phyloP scores from a whole-genome alignment of 345 rosid species.

The Lumnitzera littorea region DNA sequence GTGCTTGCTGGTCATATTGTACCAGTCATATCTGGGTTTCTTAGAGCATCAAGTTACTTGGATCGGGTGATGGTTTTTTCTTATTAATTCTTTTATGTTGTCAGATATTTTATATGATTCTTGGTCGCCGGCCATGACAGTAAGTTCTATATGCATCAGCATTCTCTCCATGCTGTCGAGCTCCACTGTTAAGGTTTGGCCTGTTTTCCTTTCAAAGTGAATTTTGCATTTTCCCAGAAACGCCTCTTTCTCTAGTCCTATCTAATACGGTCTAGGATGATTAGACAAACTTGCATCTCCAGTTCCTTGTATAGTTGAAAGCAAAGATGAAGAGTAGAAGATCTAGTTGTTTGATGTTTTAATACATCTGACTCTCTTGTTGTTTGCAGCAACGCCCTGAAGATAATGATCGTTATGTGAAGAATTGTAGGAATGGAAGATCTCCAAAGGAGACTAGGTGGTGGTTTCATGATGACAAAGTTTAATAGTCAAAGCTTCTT shows the following conservation, averaged over 20 bases:
- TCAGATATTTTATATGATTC: conserved; percentile 95
- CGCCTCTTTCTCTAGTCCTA: conserved; percentile 2
- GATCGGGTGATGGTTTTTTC: conserved; percentile 7
- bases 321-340: not conserved
- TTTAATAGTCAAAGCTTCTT: conserved; percentile 27
- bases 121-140: conserved; percentile 99
- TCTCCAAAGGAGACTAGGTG: conserved; percentile 99
- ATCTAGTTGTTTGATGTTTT: conserved; percentile 3
- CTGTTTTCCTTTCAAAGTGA: not conserved
- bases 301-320: not conserved
- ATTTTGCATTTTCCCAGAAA: not conserved
- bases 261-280: no score
- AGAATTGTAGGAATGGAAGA: conserved; percentile 89
- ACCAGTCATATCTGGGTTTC: not conserved
- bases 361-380: no score
- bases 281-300: no score
- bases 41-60: conserved; percentile 3
- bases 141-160: conserved; percentile 93
- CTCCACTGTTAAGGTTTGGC: conserved; percentile 77
- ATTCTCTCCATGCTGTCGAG: conserved; percentile 98
- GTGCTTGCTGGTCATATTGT: not conserved
- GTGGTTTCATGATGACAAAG: conserved; percentile 99
- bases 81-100: conserved; percentile 7
- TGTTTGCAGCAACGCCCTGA: conserved; percentile 85
- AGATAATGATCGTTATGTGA: conserved; percentile 94